These are phyloP conservation scores for Cytauxzoon felis DNA, from an alignment of 169 alveolate genomes.

Conservation along the genomic window DNA sequence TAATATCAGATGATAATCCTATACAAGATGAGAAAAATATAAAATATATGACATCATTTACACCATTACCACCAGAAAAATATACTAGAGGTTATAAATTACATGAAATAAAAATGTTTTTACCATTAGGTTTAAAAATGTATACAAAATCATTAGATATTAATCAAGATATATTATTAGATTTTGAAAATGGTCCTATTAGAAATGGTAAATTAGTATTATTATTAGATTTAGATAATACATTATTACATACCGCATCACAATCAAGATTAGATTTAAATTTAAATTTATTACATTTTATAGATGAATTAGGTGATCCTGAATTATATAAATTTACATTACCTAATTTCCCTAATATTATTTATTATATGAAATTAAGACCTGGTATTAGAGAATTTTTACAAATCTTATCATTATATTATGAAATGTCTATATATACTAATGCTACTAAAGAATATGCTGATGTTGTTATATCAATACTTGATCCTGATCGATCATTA, in stretches of 20 bases:
- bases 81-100: slow-evolving; percentile 33
- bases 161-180: slow-evolving; percentile 24
- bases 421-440: slow-evolving; percentile 85
- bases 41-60: slow-evolving; percentile 37
- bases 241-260: slow-evolving; percentile 85
- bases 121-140: slow-evolving; percentile 55
- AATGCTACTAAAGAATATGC: slow-evolving; percentile 91
- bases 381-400: slow-evolving; percentile 86
- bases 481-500: slow-evolving; percentile 85
- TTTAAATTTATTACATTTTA: slow-evolving; percentile 78
- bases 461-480: slow-evolving; percentile 85
- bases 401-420: slow-evolving; percentile 79
- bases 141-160: slow-evolving; percentile 33
- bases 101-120: slow-evolving; percentile 59
- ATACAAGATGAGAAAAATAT: background rate
- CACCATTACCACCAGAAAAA: slow-evolving; percentile 59
- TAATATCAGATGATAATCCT: slow-evolving; percentile 43
- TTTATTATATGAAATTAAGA: slow-evolving; percentile 84
- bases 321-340: slow-evolving; percentile 83
- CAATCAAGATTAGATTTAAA: slow-evolving; percentile 79
- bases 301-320: slow-evolving; percentile 83
- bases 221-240: slow-evolving; percentile 84
- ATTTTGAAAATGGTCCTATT: slow-evolving; percentile 59
- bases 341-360: slow-evolving; percentile 78
- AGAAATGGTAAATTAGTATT: slow-evolving; percentile 77